Evolutionary conservation across 768 basidiomycete genomes (phyloP).

Genomic region (Naganishia antarctica): DNA sequence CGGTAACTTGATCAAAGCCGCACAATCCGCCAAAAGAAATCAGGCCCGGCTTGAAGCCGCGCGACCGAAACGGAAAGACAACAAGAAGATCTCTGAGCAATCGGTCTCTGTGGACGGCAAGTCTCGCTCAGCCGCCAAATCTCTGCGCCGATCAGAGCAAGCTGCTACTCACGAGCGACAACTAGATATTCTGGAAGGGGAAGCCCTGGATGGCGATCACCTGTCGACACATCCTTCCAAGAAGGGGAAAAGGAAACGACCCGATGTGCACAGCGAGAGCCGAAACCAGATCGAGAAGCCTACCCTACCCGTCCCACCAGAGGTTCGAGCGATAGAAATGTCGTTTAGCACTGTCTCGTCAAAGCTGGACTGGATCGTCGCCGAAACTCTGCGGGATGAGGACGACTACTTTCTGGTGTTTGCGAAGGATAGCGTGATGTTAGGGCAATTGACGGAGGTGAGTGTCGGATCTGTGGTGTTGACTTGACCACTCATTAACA

Average conservation of each 20-base stretch:
- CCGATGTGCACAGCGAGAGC: too few species aligned
- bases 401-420: conserved; percentile 12
- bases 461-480: background rate
- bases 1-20: background rate
- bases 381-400: background rate
- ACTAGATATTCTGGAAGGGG: background rate
- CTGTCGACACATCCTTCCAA: background rate
- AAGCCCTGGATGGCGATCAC: background rate
- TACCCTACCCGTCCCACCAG: background rate
- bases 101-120: background rate
- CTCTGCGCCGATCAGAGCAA: background rate
- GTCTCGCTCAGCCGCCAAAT: background rate
- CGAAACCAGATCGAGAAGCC: background rate
- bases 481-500: background rate
- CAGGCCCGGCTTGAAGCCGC: background rate
- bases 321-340: background rate
- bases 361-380: conserved; percentile 16
- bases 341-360: conserved; percentile 12
- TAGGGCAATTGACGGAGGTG: conserved; percentile 23
- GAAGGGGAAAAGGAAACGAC: background rate
- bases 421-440: background rate
- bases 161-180: background rate
- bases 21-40: background rate
- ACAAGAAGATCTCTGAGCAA: background rate
- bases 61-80: background rate